These are phyloP conservation scores for Thermothielavioides terrestris DNA, from an alignment of 495 filamentous ascomycete genomes.

Conservation along the genomic window DNA sequence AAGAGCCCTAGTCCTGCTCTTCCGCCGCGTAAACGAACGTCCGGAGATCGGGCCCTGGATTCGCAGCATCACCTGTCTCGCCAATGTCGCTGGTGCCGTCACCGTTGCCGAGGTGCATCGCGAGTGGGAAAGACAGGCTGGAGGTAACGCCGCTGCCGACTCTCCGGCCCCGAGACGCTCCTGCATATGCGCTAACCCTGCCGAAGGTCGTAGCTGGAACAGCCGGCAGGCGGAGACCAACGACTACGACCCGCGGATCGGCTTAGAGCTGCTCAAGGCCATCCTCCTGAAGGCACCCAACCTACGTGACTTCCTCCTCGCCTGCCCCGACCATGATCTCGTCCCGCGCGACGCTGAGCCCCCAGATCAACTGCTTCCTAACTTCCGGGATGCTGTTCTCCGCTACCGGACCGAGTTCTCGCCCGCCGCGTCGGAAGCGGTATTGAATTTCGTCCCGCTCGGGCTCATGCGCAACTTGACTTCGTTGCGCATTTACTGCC, in stretches of 20 bases:
- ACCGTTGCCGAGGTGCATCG: slow-evolving; percentile 11
- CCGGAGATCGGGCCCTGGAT: slow-evolving; percentile 24
- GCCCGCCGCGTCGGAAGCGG: not conserved
- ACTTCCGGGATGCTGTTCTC: slow-evolving; percentile 11
- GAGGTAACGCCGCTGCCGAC: slow-evolving; percentile 15
- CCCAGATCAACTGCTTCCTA: slow-evolving; percentile 4
- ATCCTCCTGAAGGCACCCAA: slow-evolving; percentile 20
- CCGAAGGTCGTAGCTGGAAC: too few species aligned
- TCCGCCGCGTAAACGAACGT: slow-evolving; percentile 10
- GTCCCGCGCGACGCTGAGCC: not conserved
- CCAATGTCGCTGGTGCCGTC: slow-evolving; percentile 14
- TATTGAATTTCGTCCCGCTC: slow-evolving; percentile 12
- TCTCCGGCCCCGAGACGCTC: too few species aligned
- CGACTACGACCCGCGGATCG: slow-evolving; percentile 7
- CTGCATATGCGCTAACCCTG: too few species aligned
- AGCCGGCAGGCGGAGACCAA: not conserved
- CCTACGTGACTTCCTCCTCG: slow-evolving; percentile 20
- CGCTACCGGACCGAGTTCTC: slow-evolving; percentile 6
- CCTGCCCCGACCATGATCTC: slow-evolving; percentile 23
- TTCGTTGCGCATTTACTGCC: slow-evolving; percentile 28
- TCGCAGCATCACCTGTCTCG: slow-evolving; percentile 22
- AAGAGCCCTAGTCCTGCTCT: slow-evolving; percentile 16
- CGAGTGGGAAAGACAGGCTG: slow-evolving; percentile 18
- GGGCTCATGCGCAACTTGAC: slow-evolving; percentile 11
- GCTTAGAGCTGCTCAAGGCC: slow-evolving; percentile 16